A percentile compares a stretch with the other conserved stretches of the same genome.
Evolutionary conservation across 257 asterid genomes (phyloP).

Genomic region (Nyctanthes arbortristis): DNA sequence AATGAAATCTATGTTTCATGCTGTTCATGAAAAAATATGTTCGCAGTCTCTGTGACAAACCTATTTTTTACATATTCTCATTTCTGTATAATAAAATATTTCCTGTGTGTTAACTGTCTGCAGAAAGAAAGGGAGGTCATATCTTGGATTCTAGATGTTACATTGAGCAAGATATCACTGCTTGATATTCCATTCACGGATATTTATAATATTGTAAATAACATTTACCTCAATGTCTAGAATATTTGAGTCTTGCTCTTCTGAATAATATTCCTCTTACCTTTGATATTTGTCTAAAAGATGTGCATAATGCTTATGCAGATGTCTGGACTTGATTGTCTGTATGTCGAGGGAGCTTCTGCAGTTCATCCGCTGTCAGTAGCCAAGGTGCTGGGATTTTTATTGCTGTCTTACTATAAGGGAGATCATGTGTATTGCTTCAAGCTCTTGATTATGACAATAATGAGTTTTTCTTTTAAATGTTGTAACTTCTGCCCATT

Average conservation of each 20-base stretch:
- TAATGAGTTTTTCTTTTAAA: background rate
- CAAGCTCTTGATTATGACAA: constrained; percentile 17
- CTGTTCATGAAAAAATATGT: background rate
- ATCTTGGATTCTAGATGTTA: constrained; percentile 78
- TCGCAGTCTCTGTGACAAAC: constrained; percentile 8
- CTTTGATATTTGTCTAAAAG: constrained; percentile 15
- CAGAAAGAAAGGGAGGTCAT: constrained; percentile 87
- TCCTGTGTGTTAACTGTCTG: constrained; percentile 28
- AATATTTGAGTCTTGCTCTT: constrained; percentile 14
- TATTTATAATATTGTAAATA: constrained; percentile 66
- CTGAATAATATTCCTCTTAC: background rate
- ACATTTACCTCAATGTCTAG: constrained; percentile 6
- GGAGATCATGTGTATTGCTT: constrained; percentile 12
- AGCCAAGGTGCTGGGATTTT: constrained; percentile 64
- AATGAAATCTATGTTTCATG: constrained; percentile 5
- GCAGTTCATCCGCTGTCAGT: constrained; percentile 72
- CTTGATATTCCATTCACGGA: constrained; percentile 87
- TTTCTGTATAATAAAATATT: constrained; percentile 5
- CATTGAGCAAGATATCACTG: constrained; percentile 44
- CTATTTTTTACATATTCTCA: constrained; percentile 3
- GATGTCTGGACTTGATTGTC: constrained; percentile 57
- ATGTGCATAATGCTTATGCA: constrained; percentile 38
- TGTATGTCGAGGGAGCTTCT: constrained; percentile 92
- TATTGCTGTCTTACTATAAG: background rate
- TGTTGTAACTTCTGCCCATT: constrained; percentile 1